phyloP scores from a whole-genome alignment of 352 stramenopile species.

The Globisporangium parvum region DNA sequence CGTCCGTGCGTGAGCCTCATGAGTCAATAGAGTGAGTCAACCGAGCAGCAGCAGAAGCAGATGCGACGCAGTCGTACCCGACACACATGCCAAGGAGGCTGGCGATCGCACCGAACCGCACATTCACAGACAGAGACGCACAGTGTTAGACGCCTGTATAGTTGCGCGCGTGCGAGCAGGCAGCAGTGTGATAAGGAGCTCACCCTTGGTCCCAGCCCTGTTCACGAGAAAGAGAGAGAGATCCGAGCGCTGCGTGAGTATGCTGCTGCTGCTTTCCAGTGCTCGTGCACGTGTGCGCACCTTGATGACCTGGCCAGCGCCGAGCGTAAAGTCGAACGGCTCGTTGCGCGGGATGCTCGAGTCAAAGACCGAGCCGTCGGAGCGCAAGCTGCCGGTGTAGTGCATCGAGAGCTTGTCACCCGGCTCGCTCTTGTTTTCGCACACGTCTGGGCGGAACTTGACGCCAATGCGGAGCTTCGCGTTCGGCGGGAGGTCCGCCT shows the following conservation, averaged over 20 bases:
- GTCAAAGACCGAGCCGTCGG: constrained; percentile 97
- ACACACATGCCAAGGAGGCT: constrained; percentile 87
- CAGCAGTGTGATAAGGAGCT: neutral
- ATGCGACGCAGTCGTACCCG: constrained; percentile 39
- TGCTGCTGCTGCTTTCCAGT: neutral
- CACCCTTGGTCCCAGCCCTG: constrained; percentile 80
- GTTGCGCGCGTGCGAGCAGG: too few relatives aligned
- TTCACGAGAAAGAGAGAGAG: constrained; percentile 1
- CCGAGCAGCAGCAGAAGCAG: constrained; percentile 4
- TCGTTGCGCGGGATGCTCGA: constrained; percentile 91
- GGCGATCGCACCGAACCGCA: constrained; percentile 4
- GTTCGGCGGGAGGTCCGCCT: constrained; percentile 64
- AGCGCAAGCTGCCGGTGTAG: constrained; percentile 94
- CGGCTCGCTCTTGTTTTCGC: constrained; percentile 59
- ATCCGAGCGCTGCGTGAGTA: constrained; percentile 5
- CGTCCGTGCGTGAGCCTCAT: too few relatives aligned
- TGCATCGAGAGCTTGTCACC: constrained; percentile 92
- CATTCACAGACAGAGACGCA: constrained; percentile 10
- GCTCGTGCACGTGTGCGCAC: too few relatives aligned
- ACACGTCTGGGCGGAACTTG: constrained; percentile 69
- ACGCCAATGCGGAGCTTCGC: constrained; percentile 72
- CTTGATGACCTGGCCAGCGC: constrained; percentile 93
- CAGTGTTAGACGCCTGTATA: constrained; percentile 3
- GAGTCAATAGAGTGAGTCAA: too few relatives aligned
- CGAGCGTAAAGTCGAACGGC: constrained; percentile 95